A percentile compares a stretch with the other conserved stretches of the same genome.
phyloP scores from a whole-genome alignment of 306 rosid species.

The Dalbergia cochinchinensis region DNA sequence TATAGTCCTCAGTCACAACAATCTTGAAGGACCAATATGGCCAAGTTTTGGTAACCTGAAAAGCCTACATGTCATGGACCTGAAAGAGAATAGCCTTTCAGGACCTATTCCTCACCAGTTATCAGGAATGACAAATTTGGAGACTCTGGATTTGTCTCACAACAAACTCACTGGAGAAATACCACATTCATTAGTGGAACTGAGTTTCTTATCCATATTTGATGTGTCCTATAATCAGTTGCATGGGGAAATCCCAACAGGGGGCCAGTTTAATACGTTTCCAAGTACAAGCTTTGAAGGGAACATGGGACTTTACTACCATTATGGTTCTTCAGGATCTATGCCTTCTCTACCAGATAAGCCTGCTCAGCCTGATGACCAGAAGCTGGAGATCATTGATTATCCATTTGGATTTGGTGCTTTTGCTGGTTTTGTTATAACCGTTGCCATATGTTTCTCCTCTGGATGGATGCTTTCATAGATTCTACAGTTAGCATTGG shows the following conservation, averaged over 20 bases:
- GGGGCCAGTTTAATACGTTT: conserved; percentile 48
- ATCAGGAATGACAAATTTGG: conserved; percentile 50
- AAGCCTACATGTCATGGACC: conserved; percentile 47
- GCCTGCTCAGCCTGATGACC: neutral
- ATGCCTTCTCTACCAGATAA: conserved; percentile 14
- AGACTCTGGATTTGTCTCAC: conserved; percentile 48
- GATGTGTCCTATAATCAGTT: conserved; percentile 48
- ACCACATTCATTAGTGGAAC: conserved; percentile 26
- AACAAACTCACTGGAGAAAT: conserved; percentile 41
- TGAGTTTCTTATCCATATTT: conserved; percentile 45
- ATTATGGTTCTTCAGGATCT: neutral
- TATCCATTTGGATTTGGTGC: conserved; percentile 41
- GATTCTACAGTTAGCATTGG: neutral
- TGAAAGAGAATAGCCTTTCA: conserved; percentile 36
- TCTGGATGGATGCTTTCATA: conserved; percentile 40
- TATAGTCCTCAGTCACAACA: conserved; percentile 43
- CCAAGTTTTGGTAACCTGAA: conserved; percentile 45
- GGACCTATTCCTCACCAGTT: conserved; percentile 36
- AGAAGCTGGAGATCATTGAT: conserved; percentile 19
- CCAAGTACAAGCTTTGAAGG: conserved; percentile 44
- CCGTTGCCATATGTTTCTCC: conserved; percentile 21
- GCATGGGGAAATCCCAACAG: conserved; percentile 41
- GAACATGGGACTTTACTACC: conserved; percentile 31
- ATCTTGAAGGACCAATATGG: conserved; percentile 46
- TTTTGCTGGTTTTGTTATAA: conserved; percentile 25